These are phyloP conservation scores for Mercurialis annua DNA, from an alignment of 345 rosid species.

Conservation along the genomic window DNA sequence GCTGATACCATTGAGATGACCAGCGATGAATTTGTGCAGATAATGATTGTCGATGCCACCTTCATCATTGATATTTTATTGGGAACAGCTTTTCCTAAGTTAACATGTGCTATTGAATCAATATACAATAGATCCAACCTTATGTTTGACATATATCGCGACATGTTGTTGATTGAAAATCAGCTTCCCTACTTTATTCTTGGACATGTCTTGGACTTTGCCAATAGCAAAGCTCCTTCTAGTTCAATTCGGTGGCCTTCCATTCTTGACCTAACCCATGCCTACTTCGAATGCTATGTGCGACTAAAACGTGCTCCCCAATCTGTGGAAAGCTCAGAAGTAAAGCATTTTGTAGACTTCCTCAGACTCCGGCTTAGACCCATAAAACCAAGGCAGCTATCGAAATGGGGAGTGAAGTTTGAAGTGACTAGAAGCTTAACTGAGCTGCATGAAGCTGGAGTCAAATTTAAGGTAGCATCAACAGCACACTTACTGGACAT, in stretches of 20 bases:
- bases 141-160: neutral
- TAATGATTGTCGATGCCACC: slow-evolving; percentile 7
- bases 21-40: slow-evolving; percentile 6
- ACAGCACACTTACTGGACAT: slow-evolving; percentile 13
- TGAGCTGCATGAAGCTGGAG: slow-evolving; percentile 24
- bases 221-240: slow-evolving; percentile 2
- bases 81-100: neutral
- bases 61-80: slow-evolving; percentile 7
- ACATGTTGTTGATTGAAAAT: slow-evolving; percentile 27
- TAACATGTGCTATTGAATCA: neutral
- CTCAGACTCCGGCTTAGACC: slow-evolving; percentile 4
- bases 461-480: slow-evolving; percentile 1
- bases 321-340: neutral
- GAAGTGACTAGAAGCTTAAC: neutral
- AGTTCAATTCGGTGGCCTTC: neutral
- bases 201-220: slow-evolving; percentile 10
- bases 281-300: slow-evolving; percentile 5
- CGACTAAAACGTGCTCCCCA: neutral
- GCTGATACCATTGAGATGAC: neutral
- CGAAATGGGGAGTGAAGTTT: neutral
- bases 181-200: slow-evolving; percentile 34
- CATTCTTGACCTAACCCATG: slow-evolving; percentile 3
- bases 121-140: slow-evolving; percentile 1
- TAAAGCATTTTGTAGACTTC: slow-evolving; percentile 16
- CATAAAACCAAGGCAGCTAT: neutral